Conservation (phyloP, 805 yeast genomes). For the Yarrowia sp. region DNA sequence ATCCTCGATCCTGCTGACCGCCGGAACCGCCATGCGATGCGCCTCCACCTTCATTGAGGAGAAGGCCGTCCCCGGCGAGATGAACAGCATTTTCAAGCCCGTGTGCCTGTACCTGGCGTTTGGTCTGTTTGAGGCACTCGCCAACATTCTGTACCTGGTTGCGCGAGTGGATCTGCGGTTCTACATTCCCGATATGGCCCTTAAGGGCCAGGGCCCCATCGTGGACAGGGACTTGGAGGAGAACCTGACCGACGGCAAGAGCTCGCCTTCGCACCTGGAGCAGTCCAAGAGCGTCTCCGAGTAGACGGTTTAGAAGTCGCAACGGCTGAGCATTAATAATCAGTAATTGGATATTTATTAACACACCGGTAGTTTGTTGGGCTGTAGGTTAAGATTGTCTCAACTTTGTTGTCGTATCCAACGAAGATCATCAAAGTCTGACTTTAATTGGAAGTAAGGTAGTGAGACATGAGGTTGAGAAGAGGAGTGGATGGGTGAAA, state of each 20-base stretch:
- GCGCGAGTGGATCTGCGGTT: slow-evolving; percentile 78
- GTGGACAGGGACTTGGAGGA: background rate
- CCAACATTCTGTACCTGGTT: slow-evolving; percentile 62
- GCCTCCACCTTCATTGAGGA: slow-evolving; percentile 47
- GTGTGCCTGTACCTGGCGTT: slow-evolving; percentile 71
- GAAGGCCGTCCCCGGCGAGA: slow-evolving; percentile 42
- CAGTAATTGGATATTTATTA: background rate
- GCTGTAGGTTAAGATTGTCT: too few relatives aligned
- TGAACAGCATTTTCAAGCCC: slow-evolving; percentile 53
- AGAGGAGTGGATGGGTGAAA: too few relatives aligned
- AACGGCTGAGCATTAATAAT: slow-evolving; percentile 14
- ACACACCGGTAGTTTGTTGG: too few relatives aligned
- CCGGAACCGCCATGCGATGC: slow-evolving; percentile 49
- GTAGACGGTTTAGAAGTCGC: background rate
- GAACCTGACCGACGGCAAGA: slow-evolving; percentile 32
- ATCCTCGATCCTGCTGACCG: slow-evolving; percentile 43
- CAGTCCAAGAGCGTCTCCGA: slow-evolving; percentile 8
- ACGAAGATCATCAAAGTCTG: too few relatives aligned
- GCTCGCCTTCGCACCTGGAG: slow-evolving; percentile 22
- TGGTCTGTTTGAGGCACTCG: slow-evolving; percentile 70
- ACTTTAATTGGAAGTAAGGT: too few relatives aligned
- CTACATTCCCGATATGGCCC: slow-evolving; percentile 73
- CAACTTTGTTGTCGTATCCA: too few relatives aligned
- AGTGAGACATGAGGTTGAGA: too few relatives aligned
- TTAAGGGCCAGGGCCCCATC: slow-evolving; percentile 66